Percentiles rank a stretch among this genome's conserved stretches.
Conservation (phyloP, 2,329 filamentous ascomycete genomes). For the Stromatinia cepivora region DNA sequence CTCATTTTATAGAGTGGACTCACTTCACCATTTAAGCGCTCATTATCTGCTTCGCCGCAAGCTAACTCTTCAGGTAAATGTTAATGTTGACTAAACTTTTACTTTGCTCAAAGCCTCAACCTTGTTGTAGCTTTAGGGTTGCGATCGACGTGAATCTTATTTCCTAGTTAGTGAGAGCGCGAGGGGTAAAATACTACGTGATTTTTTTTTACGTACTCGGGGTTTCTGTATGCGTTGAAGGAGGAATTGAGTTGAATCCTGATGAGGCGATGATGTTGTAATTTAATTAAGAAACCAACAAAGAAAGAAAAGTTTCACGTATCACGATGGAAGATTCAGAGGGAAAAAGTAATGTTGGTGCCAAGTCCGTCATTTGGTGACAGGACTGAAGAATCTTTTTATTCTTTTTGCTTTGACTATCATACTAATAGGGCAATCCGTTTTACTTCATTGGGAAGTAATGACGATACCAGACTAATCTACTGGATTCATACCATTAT, state of each 20-base stretch:
- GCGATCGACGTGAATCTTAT: not conserved
- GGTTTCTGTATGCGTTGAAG: not conserved
- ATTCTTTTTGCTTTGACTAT: conserved; percentile 9
- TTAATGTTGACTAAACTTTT: not conserved
- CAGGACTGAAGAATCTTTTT: conserved; percentile 6
- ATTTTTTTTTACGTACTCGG: not conserved
- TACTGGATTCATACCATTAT: conserved; percentile 7
- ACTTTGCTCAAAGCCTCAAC: not conserved
- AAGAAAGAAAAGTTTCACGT: not conserved
- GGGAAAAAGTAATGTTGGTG: not conserved
- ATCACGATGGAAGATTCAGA: not conserved
- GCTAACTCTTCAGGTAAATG: not conserved
- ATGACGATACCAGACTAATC: conserved; percentile 6
- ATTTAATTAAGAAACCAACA: not conserved
- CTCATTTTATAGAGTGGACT: not conserved
- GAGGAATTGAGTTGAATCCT: not conserved
- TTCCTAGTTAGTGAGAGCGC: not conserved
- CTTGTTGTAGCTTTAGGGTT: not conserved
- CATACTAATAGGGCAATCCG: not conserved
- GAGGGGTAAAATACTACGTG: not conserved
- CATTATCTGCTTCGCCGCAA: not conserved
- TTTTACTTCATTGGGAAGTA: not conserved
- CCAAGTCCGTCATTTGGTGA: conserved; percentile 12
- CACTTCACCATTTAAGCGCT: too few relatives aligned
- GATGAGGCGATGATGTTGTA: not conserved